Percentiles rank a stretch among this genome's conserved stretches.
phyloP scores from a whole-genome alignment of 2,329 filamentous ascomycete species.

The Chrysosporium keratinophilum region DNA sequence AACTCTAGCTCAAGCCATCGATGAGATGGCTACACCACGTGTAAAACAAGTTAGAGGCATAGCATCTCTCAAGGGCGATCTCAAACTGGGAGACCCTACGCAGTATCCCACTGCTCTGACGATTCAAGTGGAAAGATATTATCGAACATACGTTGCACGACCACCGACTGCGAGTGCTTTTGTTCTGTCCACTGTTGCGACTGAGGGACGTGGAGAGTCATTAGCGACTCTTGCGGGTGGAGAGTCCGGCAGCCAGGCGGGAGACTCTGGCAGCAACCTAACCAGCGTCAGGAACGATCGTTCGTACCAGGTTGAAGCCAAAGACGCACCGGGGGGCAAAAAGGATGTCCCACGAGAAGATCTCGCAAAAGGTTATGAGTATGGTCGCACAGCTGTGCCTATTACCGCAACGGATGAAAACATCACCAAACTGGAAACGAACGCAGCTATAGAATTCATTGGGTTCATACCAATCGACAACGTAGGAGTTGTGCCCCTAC shows the following conservation, averaged over 20 bases:
- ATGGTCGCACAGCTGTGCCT: conserved; percentile 81
- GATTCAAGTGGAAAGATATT: conserved; percentile 85
- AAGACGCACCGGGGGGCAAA: conserved; percentile 64
- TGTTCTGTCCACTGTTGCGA: conserved; percentile 43
- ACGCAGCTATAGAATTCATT: conserved; percentile 65
- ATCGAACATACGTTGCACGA: conserved; percentile 67
- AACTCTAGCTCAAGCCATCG: conserved; percentile 77
- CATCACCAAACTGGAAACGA: conserved; percentile 75
- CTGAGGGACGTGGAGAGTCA: conserved; percentile 43
- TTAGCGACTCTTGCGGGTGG: conserved; percentile 39
- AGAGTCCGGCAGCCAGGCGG: conserved; percentile 25
- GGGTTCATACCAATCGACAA: conserved; percentile 70
- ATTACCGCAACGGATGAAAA: conserved; percentile 80
- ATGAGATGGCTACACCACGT: conserved; percentile 65
- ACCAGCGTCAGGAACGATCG: conserved; percentile 65
- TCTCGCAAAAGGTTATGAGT: conserved; percentile 86
- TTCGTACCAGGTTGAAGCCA: conserved; percentile 70
- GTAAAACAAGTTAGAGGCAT: conserved; percentile 67
- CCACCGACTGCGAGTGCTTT: conserved; percentile 69
- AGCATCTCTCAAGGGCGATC: conserved; percentile 64
- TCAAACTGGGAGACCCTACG: conserved; percentile 69
- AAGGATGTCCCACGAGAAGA: conserved; percentile 70
- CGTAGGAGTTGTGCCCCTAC: conserved; percentile 35
- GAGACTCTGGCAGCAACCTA: conserved; percentile 41
- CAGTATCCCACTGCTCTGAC: conserved; percentile 63